A percentile compares a stretch with the other conserved stretches of the same genome.
phyloP scores from a whole-genome alignment of 1,139 yeast species.

The Arxiozyma slooffiae region DNA sequence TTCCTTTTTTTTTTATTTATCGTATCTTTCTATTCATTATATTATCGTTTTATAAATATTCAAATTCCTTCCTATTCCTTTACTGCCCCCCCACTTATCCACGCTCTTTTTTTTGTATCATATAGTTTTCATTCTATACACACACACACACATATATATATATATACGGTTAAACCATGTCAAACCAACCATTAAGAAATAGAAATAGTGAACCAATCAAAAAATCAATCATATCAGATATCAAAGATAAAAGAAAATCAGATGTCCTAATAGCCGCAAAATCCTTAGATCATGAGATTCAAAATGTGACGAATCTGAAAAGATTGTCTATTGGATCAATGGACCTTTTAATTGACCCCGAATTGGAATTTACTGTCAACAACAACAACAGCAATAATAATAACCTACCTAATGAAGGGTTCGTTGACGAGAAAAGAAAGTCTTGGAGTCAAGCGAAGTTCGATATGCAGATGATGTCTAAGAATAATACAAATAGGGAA shows the following conservation, averaged over 20 bases:
- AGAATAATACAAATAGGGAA: too few species aligned
- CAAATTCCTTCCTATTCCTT: background rate
- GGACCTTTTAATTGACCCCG: constrained; percentile 30
- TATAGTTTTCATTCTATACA: background rate
- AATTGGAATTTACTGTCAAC: constrained; percentile 23
- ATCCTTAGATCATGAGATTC: constrained; percentile 28
- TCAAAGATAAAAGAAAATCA: constrained; percentile 23
- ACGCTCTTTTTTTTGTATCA: too few species aligned
- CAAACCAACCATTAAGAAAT: background rate
- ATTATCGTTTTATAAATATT: background rate
- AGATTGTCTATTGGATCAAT: constrained; percentile 31
- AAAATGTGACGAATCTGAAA: constrained; percentile 28
- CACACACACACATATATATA: background rate
- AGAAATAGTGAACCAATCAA: constrained; percentile 8
- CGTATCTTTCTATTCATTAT: too few species aligned
- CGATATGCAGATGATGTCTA: too few species aligned
- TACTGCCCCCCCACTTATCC: background rate
- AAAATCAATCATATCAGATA: background rate
- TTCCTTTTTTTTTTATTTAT: too few species aligned
- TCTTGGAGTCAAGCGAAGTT: constrained; percentile 9
- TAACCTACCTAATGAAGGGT: background rate
- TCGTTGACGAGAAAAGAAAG: constrained; percentile 8
- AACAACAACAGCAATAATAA: background rate
- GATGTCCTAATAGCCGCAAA: constrained; percentile 30
- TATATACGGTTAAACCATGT: background rate